Evolutionary conservation across 192 early-diverging fungal genomes (phyloP), one percentile per base, ranked within the genome.

Genomic region (Allomyces macrogynus): DNA sequence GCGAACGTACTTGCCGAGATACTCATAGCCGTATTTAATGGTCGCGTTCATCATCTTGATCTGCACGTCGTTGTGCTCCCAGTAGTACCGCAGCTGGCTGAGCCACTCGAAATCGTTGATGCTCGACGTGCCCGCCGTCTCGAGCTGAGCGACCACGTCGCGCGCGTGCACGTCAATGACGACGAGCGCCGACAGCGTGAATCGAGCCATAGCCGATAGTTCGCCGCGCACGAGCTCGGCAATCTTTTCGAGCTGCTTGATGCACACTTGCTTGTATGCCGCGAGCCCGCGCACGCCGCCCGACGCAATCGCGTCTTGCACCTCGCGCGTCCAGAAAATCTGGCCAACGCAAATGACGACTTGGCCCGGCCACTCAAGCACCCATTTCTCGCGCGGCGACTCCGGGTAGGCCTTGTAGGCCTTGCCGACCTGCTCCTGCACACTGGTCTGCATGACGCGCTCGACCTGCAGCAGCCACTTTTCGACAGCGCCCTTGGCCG

Each of bases 81-180:
- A 91, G 78, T 91, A 94, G 70, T 91, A 95, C 72, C 96, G 90
- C 84, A 90, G 89, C 66, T 95, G 92, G 61, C 88, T 91, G 63
- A 99, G 76, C 97, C 97, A 99, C 43, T 78, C 73, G 76, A 99
- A 99, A 71, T 93, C 89, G 62, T 87, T 81, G 23, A 76, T 63
- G 10, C 81, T 81, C 0, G 68, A 69, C 0, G 80, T 77, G 18
- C 76, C 71, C 25, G 68, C 66, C 10, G 75, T 72, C 0, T 78
- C 27, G 22, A 97, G 75, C 61, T 77, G 72, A 26, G 92, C 84
- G 16, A 93, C 78, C n/a, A 94, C 82, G 78, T 98, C 95, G 44
- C 95, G 82, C 76, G 98, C 90, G 75, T 99, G 97, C 14, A 99
- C 95, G 54, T 97, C 82, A 74, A 98, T 95, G 9, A 95, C 97